A percentile compares a stretch with the other conserved stretches of the same genome.
Conservation (phyloP, 345 rosid species). For the Euclidium syriacum region DNA sequence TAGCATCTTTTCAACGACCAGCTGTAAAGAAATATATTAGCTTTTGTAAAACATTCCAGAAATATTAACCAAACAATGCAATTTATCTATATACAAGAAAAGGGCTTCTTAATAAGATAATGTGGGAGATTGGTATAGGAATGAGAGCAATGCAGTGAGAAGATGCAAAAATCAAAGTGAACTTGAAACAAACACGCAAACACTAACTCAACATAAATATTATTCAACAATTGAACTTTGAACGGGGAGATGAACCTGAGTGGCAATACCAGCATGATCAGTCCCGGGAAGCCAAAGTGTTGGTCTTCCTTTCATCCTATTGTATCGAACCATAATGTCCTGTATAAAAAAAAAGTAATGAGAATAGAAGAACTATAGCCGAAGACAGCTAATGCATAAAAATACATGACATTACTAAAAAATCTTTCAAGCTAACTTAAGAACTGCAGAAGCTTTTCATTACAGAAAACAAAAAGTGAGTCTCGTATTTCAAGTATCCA, state of each 20-base stretch:
- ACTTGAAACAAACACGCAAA: background rate
- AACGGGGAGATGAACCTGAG: slow-evolving; percentile 58
- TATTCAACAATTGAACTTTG: slow-evolving; percentile 10
- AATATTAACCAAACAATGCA: background rate
- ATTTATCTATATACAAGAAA: background rate
- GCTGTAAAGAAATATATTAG: slow-evolving; percentile 38
- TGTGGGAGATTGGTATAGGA: background rate
- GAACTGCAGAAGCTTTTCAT: background rate
- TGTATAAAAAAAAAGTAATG: slow-evolving; percentile 16
- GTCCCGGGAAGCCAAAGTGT: slow-evolving; percentile 98
- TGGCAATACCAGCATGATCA: slow-evolving; percentile 98
- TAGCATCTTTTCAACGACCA: slow-evolving; percentile 96
- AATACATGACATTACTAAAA: background rate
- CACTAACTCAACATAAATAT: background rate
- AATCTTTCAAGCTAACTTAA: background rate
- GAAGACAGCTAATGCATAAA: slow-evolving; percentile 6
- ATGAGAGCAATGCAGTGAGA: slow-evolving; percentile 1
- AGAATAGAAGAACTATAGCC: slow-evolving; percentile 1
- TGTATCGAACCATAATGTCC: slow-evolving; percentile 80
- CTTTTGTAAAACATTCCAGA: slow-evolving; percentile 17
- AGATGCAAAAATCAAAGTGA: background rate
- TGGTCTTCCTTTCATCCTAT: slow-evolving; percentile 93
- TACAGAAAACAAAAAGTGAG: background rate
- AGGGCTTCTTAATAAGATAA: background rate
- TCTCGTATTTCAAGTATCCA: background rate